Conservation (phyloP, 2,329 filamentous ascomycete species). For the Alternaria atra region DNA sequence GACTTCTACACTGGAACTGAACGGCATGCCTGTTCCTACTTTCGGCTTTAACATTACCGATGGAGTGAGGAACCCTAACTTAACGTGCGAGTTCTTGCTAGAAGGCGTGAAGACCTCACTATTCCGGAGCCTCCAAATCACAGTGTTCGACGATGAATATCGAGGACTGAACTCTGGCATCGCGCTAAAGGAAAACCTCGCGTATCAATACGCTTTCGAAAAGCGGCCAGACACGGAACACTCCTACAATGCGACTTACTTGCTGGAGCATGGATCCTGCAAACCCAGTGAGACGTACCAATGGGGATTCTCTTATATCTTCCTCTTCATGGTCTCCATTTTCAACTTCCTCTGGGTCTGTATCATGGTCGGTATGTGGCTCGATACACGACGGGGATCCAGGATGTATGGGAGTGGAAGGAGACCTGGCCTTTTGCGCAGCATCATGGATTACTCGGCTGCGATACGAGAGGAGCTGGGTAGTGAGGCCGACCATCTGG, state of each 20-base stretch:
- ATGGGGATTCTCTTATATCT: conserved; percentile 50
- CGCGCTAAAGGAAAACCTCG: neutral
- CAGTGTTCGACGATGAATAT: neutral
- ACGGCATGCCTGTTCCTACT: neutral
- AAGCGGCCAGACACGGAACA: conserved; percentile 25
- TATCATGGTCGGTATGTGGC: conserved; percentile 47
- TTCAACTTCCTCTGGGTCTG: conserved; percentile 46
- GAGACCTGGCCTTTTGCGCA: conserved; percentile 40
- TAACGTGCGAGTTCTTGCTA: neutral
- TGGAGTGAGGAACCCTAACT: neutral
- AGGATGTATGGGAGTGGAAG: conserved; percentile 43
- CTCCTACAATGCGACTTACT: conserved; percentile 27
- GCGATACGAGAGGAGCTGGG: conserved; percentile 43
- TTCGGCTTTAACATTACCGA: neutral
- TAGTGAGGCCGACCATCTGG: conserved; percentile 21
- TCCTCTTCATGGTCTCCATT: conserved; percentile 46
- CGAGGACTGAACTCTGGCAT: neutral
- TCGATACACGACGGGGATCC: conserved; percentile 38
- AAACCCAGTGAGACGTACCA: conserved; percentile 45
- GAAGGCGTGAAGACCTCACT: neutral
- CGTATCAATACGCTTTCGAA: conserved; percentile 13
- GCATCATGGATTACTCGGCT: conserved; percentile 38
- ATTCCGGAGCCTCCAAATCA: conserved; percentile 1
- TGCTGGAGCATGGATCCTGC: conserved; percentile 38
- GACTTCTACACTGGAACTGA: neutral